A percentile compares a stretch with the other conserved stretches of the same genome.
Evolutionary conservation across 768 basidiomycete genomes (phyloP).

Genomic region (Termitomyces sp.): DNA sequence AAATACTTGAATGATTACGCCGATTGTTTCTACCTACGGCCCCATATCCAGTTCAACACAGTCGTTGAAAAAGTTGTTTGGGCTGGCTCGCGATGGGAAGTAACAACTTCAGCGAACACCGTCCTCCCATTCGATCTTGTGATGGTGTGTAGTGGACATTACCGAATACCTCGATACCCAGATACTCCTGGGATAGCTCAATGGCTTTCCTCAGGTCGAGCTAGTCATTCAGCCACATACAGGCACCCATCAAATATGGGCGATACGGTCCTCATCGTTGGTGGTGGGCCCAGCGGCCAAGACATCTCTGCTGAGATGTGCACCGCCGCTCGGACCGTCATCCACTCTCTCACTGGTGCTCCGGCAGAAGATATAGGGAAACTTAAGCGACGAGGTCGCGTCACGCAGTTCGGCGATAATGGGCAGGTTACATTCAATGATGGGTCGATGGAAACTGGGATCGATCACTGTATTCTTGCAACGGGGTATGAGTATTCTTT

Average conservation of each 20-base stretch:
- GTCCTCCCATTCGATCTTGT: conserved; percentile 51
- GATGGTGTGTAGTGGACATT: conserved; percentile 74
- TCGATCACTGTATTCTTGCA: conserved; percentile 66
- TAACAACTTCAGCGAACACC: conserved; percentile 32
- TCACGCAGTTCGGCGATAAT: conserved; percentile 30
- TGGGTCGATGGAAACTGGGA: conserved; percentile 42
- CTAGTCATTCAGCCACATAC: conserved; percentile 66
- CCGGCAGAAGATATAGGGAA: conserved; percentile 23
- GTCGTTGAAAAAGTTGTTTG: conserved; percentile 44
- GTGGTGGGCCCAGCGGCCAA: conserved; percentile 58
- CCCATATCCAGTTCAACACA: conserved; percentile 60
- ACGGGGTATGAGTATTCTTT: conserved; percentile 68
- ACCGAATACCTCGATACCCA: conserved; percentile 59
- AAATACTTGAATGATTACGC: conserved; percentile 70
- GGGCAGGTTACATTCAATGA: conserved; percentile 56
- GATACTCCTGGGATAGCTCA: conserved; percentile 47
- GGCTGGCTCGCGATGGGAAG: conserved; percentile 39
- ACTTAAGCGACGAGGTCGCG: conserved; percentile 35
- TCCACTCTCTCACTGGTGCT: conserved; percentile 47
- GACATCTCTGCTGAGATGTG: conserved; percentile 63
- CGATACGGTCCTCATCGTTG: conserved; percentile 39
- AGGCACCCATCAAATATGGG: conserved; percentile 43
- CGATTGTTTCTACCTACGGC: conserved; percentile 47
- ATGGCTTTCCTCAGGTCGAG: conserved; percentile 50
- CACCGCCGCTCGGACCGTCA: conserved; percentile 34